These are phyloP conservation scores for Macroventuria anomochaeta DNA, from an alignment of 2,329 filamentous ascomycete species.

Conservation along the genomic window DNA sequence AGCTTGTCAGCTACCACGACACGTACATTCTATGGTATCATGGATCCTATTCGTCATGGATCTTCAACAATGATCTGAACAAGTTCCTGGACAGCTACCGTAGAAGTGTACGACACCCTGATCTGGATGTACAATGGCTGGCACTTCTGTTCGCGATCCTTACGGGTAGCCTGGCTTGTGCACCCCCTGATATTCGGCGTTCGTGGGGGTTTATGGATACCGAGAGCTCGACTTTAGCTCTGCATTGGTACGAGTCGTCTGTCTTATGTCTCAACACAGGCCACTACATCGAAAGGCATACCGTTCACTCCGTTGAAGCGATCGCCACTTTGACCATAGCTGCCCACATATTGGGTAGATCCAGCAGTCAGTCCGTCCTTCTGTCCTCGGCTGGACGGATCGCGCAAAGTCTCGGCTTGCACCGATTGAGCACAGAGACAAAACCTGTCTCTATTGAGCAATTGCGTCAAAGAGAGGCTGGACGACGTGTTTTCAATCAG, in stretches of 20 bases:
- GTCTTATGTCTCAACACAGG: slow-evolving; percentile 53
- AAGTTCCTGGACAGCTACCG: neutral
- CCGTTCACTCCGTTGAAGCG: slow-evolving; percentile 53
- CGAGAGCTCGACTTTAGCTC: neutral
- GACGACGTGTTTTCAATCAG: slow-evolving; percentile 46
- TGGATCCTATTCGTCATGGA: neutral
- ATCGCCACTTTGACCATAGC: slow-evolving; percentile 55
- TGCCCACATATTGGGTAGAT: slow-evolving; percentile 56
- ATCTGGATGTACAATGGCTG: neutral
- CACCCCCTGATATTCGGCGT: neutral
- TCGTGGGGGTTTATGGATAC: neutral
- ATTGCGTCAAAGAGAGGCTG: slow-evolving; percentile 38
- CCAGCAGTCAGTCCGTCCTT: slow-evolving; percentile 54
- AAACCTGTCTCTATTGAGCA: slow-evolving; percentile 1
- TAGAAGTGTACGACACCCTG: neutral
- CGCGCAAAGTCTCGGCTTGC: slow-evolving; percentile 56
- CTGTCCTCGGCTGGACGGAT: slow-evolving; percentile 55
- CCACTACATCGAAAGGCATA: slow-evolving; percentile 50
- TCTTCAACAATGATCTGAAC: neutral
- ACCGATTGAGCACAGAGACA: slow-evolving; percentile 44
- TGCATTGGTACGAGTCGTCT: slow-evolving; percentile 35
- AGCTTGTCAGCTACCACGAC: slow-evolving; percentile 1
- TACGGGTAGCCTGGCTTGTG: neutral
- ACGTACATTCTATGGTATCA: neutral
- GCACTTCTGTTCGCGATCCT: neutral